Conservation (phyloP, 73 alveolate species). For the Paramecium sexaurelia region DNA sequence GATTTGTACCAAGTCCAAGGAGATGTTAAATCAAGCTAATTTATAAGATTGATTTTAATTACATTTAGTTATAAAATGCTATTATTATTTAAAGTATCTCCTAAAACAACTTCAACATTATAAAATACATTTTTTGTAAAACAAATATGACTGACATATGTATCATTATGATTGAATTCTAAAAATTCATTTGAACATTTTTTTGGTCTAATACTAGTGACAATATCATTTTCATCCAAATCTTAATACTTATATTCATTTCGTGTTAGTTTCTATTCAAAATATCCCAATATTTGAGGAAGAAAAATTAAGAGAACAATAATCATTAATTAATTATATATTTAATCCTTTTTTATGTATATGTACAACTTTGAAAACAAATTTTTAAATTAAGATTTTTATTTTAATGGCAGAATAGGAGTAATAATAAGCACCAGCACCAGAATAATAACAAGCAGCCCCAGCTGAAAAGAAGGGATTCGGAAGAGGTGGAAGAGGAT, state of each 20-base stretch:
- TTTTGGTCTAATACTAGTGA: neutral
- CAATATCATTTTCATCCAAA: neutral
- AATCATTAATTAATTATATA: neutral
- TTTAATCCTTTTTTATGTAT: neutral
- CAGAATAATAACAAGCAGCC: neutral
- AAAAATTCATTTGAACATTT: neutral
- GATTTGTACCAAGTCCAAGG: slow-evolving; percentile 58
- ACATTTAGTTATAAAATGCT: neutral
- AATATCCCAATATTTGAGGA: neutral
- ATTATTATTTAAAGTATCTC: neutral
- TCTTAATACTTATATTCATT: neutral
- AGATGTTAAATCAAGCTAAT: slow-evolving; percentile 34
- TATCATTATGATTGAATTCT: neutral
- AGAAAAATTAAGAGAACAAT: neutral
- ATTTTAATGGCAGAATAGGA: neutral
- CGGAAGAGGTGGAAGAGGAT: slow-evolving; percentile 64
- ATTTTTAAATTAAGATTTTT: slow-evolving; percentile 13
- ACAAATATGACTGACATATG: neutral
- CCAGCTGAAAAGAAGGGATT: slow-evolving; percentile 58
- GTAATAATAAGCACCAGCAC: slow-evolving; percentile 28
- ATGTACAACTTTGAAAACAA: slow-evolving; percentile 8
- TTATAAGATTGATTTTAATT: neutral
- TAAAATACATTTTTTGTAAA: neutral
- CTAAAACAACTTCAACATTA: neutral
- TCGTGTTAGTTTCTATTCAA: neutral